Evolutionary conservation across 2,329 filamentous ascomycete genomes (phyloP).

Genomic region (Aspergillus intermedius): DNA sequence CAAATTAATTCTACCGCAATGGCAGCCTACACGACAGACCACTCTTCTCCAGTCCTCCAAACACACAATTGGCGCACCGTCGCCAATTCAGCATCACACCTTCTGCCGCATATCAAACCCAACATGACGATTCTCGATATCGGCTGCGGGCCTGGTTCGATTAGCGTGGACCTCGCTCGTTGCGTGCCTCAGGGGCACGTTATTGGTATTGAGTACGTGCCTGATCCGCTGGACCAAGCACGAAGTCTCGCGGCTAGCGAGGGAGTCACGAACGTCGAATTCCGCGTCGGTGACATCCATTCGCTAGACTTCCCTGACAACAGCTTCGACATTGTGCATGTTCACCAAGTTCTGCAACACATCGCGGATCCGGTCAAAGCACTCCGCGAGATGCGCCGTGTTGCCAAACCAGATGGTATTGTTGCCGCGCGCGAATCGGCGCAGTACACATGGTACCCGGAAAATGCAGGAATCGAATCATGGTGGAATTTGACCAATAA

Average conservation of each 20-base stretch:
- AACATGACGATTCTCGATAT: conserved; percentile 38
- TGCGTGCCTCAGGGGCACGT: conserved; percentile 33
- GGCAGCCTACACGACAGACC: conserved; percentile 33
- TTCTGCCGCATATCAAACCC: conserved; percentile 32
- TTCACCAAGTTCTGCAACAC: conserved; percentile 55
- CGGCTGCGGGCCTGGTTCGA: conserved; percentile 41
- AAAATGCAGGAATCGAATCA: conserved; percentile 16
- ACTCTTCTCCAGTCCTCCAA: conserved; percentile 30
- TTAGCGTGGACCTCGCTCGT: conserved; percentile 36
- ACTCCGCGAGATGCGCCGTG: conserved; percentile 50
- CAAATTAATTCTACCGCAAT: conserved; percentile 2
- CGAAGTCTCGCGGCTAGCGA: conserved; percentile 21
- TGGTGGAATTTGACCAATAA: conserved; percentile 18
- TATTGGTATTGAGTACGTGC: conserved; percentile 30
- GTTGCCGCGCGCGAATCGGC: conserved; percentile 44
- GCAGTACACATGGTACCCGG: conserved; percentile 27
- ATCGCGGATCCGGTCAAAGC: conserved; percentile 46
- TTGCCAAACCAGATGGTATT: conserved; percentile 48
- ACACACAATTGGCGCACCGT: conserved; percentile 32
- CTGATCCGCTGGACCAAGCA: conserved; percentile 29
- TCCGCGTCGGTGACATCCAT: conserved; percentile 37
- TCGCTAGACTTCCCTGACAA: conserved; percentile 36
- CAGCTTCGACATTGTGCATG: conserved; percentile 54
- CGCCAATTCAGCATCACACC: conserved; percentile 33
- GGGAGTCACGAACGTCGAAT: conserved; percentile 29